These are phyloP conservation scores for Athelia psychrophila DNA, from an alignment of 1,284 basidiomycete species.

Conservation along the genomic window DNA sequence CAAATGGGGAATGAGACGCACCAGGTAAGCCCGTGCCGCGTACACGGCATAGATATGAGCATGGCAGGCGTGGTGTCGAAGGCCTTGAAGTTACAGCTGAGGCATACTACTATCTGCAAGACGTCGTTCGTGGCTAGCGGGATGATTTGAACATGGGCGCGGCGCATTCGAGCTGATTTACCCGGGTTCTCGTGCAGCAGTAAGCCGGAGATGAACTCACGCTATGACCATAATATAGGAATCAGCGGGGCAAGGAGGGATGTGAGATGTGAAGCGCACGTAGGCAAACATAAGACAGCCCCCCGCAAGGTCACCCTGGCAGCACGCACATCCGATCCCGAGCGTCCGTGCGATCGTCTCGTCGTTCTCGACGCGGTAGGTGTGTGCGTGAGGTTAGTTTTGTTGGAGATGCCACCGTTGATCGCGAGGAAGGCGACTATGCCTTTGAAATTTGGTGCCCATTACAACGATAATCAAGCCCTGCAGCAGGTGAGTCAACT, in stretches of 20 bases:
- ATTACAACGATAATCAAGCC: conserved; percentile 80
- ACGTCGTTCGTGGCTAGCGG: conserved; percentile 80
- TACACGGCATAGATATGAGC: conserved; percentile 72
- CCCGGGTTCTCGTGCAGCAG: conserved; percentile 75
- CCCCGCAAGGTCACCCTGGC: conserved; percentile 86
- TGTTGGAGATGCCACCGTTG: conserved; percentile 68
- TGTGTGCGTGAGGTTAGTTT: conserved; percentile 68
- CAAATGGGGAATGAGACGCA: conserved; percentile 5
- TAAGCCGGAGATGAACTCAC: conserved; percentile 76
- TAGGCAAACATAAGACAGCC: conserved; percentile 88
- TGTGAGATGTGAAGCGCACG: conserved; percentile 44
- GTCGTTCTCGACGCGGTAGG: conserved; percentile 71
- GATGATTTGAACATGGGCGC: conserved; percentile 80
- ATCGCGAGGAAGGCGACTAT: conserved; percentile 86
- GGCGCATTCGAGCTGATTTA: conserved; percentile 82
- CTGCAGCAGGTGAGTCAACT: too few species aligned
- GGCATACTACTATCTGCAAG: conserved; percentile 85
- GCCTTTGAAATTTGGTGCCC: conserved; percentile 80
- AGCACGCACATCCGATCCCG: conserved; percentile 90
- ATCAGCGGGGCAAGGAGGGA: neutral
- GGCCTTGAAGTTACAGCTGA: conserved; percentile 81
- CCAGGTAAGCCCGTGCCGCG: conserved; percentile 48
- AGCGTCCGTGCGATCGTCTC: conserved; percentile 83
- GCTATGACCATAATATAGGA: conserved; percentile 40
- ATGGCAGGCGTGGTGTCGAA: conserved; percentile 80